phyloP scores from a whole-genome alignment of 2,329 filamentous ascomycete species.

The Fonsecaea multimorphosa region DNA sequence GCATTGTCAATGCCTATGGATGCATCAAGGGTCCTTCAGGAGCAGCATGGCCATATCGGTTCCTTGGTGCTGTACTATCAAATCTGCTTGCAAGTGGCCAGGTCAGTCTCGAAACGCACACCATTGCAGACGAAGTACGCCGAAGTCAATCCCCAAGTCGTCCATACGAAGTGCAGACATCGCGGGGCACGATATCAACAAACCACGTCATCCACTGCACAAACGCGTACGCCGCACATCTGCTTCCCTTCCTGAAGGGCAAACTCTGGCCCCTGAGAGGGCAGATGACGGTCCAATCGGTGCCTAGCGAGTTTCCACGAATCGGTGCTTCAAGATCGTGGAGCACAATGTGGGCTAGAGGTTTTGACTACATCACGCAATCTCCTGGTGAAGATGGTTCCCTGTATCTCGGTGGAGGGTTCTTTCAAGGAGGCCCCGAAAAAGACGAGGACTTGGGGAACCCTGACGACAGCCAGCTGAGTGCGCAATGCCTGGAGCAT shows the following conservation, averaged over 20 bases:
- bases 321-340: conserved; percentile 37
- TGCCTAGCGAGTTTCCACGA: conserved; percentile 39
- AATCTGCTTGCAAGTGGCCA: conserved; percentile 25
- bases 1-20: conserved; percentile 31
- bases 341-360: conserved; percentile 30
- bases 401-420: conserved; percentile 31
- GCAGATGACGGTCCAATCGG: conserved; percentile 53
- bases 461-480: conserved; percentile 44
- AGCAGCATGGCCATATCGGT: conserved; percentile 48
- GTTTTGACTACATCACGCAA: conserved; percentile 37
- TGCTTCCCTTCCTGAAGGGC: conserved; percentile 50
- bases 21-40: conserved; percentile 41
- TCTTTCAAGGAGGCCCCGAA: conserved; percentile 42
- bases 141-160: conserved; percentile 23
- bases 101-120: conserved; percentile 40
- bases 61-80: conserved; percentile 42
- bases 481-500: conserved; percentile 30
- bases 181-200: conserved; percentile 46
- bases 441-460: conserved; percentile 45
- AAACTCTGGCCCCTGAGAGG: conserved; percentile 49
- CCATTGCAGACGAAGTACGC: conserved; percentile 29
- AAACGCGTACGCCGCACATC: conserved; percentile 51
- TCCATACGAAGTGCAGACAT: conserved; percentile 45
- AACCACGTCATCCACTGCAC: conserved; percentile 52
- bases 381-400: conserved; percentile 35